Conservation (phyloP, 371 early-diverging fungal species). For the Mortierella sp. region DNA sequence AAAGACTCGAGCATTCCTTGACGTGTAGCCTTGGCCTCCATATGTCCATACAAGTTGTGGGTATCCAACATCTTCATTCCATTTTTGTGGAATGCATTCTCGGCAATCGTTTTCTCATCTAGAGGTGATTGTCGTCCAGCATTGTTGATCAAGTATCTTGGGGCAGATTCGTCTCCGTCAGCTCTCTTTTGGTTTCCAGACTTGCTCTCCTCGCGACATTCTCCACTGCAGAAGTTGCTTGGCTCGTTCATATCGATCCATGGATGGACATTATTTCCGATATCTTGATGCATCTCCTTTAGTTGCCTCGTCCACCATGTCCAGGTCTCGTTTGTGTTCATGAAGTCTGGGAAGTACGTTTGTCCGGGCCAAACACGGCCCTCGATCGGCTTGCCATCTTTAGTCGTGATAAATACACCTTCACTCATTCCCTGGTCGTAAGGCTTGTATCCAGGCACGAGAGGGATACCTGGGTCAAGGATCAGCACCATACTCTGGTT, state of each 20-base stretch:
- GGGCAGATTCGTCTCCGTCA: constrained; percentile 16
- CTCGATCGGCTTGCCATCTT: constrained; percentile 55
- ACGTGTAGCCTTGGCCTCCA: constrained; percentile 53
- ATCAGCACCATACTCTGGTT: constrained; percentile 62
- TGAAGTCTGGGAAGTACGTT: constrained; percentile 63
- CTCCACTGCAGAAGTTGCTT: constrained; percentile 66
- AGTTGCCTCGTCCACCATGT: constrained; percentile 63
- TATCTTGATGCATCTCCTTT: constrained; percentile 26
- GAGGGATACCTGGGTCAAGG: constrained; percentile 66
- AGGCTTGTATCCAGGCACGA: constrained; percentile 54
- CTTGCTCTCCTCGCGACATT: constrained; percentile 53
- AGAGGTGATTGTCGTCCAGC: constrained; percentile 58
- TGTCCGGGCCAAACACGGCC: constrained; percentile 79
- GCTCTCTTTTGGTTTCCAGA: background rate
- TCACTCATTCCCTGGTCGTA: constrained; percentile 57
- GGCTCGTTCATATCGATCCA: constrained; percentile 86
- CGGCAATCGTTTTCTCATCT: constrained; percentile 60
- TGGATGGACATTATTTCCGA: constrained; percentile 49
- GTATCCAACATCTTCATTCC: constrained; percentile 59
- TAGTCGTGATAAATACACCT: constrained; percentile 62
- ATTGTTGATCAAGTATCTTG: constrained; percentile 62
- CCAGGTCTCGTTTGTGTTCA: constrained; percentile 56
- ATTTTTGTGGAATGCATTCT: constrained; percentile 58
- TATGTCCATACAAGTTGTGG: constrained; percentile 64
- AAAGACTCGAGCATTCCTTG: constrained; percentile 46